Evolutionary conservation across 2,329 filamentous ascomycete genomes (phyloP).

Genomic region (Scortechinia acanthostroma): DNA sequence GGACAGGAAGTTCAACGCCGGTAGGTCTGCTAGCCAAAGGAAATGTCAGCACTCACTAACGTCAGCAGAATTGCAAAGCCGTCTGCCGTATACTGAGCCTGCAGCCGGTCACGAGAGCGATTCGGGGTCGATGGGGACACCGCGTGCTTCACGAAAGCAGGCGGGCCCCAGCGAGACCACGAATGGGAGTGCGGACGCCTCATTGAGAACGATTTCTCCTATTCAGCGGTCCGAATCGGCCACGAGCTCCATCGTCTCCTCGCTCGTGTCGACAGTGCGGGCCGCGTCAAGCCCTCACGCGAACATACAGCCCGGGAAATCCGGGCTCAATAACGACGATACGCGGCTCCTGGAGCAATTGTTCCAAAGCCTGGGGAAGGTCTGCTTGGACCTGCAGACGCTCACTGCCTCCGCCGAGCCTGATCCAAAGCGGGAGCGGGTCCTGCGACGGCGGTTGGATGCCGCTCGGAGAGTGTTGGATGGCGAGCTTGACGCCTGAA

Average conservation of each 20-base stretch:
- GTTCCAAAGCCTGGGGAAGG: neutral
- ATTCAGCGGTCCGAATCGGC: no score
- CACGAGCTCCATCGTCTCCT: neutral
- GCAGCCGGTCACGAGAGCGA: no score
- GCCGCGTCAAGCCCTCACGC: neutral
- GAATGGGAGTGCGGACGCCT: no score
- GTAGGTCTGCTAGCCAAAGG: neutral
- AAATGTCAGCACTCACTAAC: no score
- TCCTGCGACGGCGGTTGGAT: neutral
- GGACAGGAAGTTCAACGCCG: neutral
- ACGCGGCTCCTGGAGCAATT: neutral
- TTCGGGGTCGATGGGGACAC: neutral
- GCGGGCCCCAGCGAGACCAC: no score
- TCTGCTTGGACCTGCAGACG: neutral
- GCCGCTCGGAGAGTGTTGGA: neutral
- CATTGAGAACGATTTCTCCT: no score
- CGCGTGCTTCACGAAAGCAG: no score
- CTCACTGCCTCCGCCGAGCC: neutral
- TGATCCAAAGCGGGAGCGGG: neutral
- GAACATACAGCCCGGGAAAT: neutral
- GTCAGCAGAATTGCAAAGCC: no score
- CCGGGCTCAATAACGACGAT: neutral
- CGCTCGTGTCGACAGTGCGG: neutral
- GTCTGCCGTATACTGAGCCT: no score
- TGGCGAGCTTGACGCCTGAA: constrained; percentile 1